Evolutionary conservation across 331 rosid genomes (phyloP).

Genomic region (Pyracantha coccinea): DNA sequence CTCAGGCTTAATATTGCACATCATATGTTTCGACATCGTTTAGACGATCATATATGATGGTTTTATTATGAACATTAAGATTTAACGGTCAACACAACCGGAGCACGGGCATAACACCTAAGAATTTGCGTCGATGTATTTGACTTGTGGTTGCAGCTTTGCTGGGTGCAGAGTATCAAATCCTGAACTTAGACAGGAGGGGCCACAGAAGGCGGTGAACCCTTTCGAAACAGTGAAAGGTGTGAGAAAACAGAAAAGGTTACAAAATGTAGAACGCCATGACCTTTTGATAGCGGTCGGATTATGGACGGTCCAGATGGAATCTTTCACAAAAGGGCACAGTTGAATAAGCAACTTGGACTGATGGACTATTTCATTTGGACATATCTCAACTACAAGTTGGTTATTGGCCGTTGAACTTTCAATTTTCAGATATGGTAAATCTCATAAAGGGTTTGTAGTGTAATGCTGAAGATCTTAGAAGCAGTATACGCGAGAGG

Average conservation of each 20-base stretch:
- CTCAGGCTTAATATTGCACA: no score
- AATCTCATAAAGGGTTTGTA: neutral
- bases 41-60: no score
- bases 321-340: neutral
- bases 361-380: slow-evolving; percentile 5
- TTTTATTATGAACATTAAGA: no score
- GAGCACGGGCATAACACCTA: no score
- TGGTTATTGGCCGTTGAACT: slow-evolving; percentile 53
- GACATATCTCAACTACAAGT: slow-evolving; percentile 24
- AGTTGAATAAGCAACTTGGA: slow-evolving; percentile 17
- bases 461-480: neutral
- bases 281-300: neutral
- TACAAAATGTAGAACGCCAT: slow-evolving; percentile 14
- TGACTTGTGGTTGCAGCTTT: slow-evolving; percentile 9
- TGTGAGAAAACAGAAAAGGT: slow-evolving; percentile 26
- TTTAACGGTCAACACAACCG: no score
- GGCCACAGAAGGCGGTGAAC: slow-evolving; percentile 6
- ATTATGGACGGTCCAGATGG: slow-evolving; percentile 31
- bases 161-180: slow-evolving; percentile 9
- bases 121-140: neutral
- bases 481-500: no score
- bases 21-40: neutral
- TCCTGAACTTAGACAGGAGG: slow-evolving; percentile 5
- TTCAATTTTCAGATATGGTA: slow-evolving; percentile 3
- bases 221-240: slow-evolving; percentile 28